Conservation (phyloP, 1,284 basidiomycete species). For the Sparassis latifolia region DNA sequence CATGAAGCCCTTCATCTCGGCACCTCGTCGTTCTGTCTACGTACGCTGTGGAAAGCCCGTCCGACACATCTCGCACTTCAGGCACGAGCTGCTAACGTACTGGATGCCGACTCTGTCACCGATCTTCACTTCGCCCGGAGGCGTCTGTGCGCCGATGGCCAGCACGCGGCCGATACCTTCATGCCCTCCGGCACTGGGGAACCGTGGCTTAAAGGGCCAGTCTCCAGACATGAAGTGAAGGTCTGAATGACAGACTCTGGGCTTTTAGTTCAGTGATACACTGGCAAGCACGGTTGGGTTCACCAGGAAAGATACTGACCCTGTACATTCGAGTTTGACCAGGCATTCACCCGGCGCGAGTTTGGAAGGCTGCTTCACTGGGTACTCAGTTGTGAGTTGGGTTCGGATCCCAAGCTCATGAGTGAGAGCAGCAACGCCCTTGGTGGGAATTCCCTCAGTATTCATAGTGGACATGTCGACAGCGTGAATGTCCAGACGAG, state of each 20-base stretch:
- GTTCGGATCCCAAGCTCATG: constrained; percentile 33
- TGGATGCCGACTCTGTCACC: constrained; percentile 85
- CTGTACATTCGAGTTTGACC: constrained; percentile 68
- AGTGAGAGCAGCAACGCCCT: constrained; percentile 32
- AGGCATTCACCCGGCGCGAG: constrained; percentile 77
- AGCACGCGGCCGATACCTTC: constrained; percentile 73
- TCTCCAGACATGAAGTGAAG: constrained; percentile 64
- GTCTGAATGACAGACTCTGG: constrained; percentile 62
- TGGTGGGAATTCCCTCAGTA: background rate
- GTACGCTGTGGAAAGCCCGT: constrained; percentile 34
- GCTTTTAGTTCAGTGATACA: background rate
- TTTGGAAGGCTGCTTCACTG: constrained; percentile 53
- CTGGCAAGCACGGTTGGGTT: background rate
- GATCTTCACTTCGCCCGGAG: constrained; percentile 52
- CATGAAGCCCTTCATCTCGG: background rate
- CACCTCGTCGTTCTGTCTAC: too few species aligned
- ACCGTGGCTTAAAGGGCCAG: constrained; percentile 60
- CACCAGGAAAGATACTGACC: constrained; percentile 18
- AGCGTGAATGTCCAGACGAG: too few species aligned
- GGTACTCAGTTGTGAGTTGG: constrained; percentile 38
- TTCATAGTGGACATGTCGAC: too few species aligned
- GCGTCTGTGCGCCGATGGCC: constrained; percentile 65
- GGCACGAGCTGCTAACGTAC: constrained; percentile 41
- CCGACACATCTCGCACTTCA: constrained; percentile 69
- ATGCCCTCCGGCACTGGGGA: constrained; percentile 79